These are phyloP conservation scores for Phytophthora sp. DNA, from an alignment of 352 stramenopile species.

Conservation along the genomic window DNA sequence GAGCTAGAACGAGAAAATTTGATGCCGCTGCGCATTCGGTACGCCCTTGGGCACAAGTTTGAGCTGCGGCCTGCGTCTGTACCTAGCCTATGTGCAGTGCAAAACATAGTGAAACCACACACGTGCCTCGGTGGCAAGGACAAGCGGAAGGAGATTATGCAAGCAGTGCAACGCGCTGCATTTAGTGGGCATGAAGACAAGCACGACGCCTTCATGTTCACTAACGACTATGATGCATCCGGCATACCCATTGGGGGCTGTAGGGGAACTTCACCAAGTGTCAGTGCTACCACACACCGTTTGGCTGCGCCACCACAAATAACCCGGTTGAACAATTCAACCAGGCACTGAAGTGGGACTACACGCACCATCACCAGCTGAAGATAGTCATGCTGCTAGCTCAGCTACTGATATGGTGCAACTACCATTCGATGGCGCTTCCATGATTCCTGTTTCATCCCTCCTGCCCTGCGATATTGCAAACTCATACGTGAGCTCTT, in stretches of 20 bases:
- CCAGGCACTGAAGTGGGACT: no score
- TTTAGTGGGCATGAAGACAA: constrained; percentile 15
- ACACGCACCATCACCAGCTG: no score
- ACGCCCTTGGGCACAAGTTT: constrained; percentile 9
- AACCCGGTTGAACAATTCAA: no score
- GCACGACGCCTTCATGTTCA: constrained; percentile 11
- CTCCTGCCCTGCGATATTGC: neutral
- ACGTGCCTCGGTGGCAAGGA: neutral
- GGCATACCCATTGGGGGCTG: neutral
- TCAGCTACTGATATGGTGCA: constrained; percentile 1
- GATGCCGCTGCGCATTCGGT: constrained; percentile 8
- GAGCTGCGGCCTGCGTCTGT: no score
- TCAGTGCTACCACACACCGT: constrained; percentile 18
- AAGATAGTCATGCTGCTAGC: constrained; percentile 8
- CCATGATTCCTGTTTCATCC: neutral
- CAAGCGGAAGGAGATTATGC: constrained; percentile 1
- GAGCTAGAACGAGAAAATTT: constrained; percentile 10
- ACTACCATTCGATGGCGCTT: neutral
- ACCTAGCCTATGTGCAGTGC: no score
- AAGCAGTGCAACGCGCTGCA: neutral
- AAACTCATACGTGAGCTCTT: neutral
- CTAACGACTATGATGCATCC: neutral
- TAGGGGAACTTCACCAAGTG: neutral
- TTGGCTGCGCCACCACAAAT: constrained; percentile 24
- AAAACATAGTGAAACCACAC: no score